Percentiles rank a stretch among this genome's conserved stretches.
Evolutionary conservation across 768 basidiomycete genomes (phyloP).

Genomic region (Boletus vermiculosoides): DNA sequence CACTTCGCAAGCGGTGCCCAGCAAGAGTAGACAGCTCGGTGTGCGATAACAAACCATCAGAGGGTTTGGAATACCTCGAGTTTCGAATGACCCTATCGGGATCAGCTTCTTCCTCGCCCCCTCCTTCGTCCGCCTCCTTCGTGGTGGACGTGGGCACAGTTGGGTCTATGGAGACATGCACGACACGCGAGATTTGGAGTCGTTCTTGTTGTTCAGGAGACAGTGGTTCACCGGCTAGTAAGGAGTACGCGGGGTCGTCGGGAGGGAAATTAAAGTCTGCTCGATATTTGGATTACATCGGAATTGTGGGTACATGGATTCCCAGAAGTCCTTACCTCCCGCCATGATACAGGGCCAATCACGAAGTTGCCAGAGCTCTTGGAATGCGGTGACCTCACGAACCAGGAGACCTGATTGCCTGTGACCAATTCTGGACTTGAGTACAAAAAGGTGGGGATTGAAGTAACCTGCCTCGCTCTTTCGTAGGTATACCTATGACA

Average conservation of each 20-base stretch:
- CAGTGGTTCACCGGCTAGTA: slow-evolving; percentile 65
- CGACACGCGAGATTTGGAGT: slow-evolving; percentile 64
- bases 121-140: slow-evolving; percentile 35
- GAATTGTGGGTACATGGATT: background rate
- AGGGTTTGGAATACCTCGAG: slow-evolving; percentile 54
- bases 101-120: slow-evolving; percentile 44
- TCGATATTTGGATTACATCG: background rate
- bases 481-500: slow-evolving; percentile 62
- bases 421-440: slow-evolving; percentile 1
- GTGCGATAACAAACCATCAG: slow-evolving; percentile 69
- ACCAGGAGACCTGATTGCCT: slow-evolving; percentile 80
- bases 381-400: slow-evolving; percentile 59
- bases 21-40: slow-evolving; percentile 52
- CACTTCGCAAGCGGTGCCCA: slow-evolving; percentile 51
- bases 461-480: slow-evolving; percentile 58
- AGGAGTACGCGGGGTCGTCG: slow-evolving; percentile 75
- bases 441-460: background rate
- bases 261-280: slow-evolving; percentile 92
- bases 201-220: slow-evolving; percentile 49
- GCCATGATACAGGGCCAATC: slow-evolving; percentile 81
- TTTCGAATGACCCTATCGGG: slow-evolving; percentile 73
- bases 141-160: slow-evolving; percentile 36
- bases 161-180: slow-evolving; percentile 70
- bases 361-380: slow-evolving; percentile 39
- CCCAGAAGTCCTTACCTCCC: slow-evolving; percentile 57